Conservation (phyloP, 2,329 filamentous ascomycete species). For the Cladosporium sp. region DNA sequence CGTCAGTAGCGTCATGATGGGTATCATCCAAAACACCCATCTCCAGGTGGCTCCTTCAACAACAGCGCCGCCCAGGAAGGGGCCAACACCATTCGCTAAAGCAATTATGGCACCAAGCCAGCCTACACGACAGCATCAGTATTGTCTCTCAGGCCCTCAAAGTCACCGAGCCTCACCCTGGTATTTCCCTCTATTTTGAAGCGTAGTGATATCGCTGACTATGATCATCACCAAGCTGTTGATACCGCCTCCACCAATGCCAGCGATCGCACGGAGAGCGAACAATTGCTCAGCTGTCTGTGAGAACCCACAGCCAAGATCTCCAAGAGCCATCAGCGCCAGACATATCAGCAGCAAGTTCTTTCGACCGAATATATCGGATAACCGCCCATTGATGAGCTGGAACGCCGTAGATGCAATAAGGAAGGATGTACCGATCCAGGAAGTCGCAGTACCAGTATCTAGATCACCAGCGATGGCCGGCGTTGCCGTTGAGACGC, state of each 20-base stretch:
- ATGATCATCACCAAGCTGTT: conserved; percentile 44
- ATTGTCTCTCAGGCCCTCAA: conserved; percentile 37
- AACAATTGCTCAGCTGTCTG: conserved; percentile 38
- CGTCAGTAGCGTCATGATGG: conserved; percentile 8
- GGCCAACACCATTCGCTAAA: conserved; percentile 38
- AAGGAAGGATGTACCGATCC: conserved; percentile 49
- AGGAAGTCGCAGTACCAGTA: conserved; percentile 22
- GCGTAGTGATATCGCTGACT: conserved; percentile 45
- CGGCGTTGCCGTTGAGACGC: conserved; percentile 12
- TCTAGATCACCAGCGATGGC: conserved; percentile 11
- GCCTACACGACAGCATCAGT: conserved; percentile 31
- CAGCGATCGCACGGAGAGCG: conserved; percentile 49
- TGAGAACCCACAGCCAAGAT: conserved; percentile 15
- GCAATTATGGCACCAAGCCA: conserved; percentile 35
- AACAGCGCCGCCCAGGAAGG: conserved; percentile 40
- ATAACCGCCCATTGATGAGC: conserved; percentile 56
- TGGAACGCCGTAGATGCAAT: conserved; percentile 45
- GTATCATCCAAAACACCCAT: conserved; percentile 12
- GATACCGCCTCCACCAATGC: conserved; percentile 45
- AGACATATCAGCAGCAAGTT: conserved; percentile 53
- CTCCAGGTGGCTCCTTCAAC: conserved; percentile 9
- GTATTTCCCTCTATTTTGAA: conserved; percentile 42
- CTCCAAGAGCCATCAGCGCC: conserved; percentile 5
- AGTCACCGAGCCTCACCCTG: conserved; percentile 22
- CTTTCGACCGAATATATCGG: conserved; percentile 63